Evolutionary conservation across 2,329 filamentous ascomycete genomes (phyloP).

Genomic region (Bipolaris cookei): DNA sequence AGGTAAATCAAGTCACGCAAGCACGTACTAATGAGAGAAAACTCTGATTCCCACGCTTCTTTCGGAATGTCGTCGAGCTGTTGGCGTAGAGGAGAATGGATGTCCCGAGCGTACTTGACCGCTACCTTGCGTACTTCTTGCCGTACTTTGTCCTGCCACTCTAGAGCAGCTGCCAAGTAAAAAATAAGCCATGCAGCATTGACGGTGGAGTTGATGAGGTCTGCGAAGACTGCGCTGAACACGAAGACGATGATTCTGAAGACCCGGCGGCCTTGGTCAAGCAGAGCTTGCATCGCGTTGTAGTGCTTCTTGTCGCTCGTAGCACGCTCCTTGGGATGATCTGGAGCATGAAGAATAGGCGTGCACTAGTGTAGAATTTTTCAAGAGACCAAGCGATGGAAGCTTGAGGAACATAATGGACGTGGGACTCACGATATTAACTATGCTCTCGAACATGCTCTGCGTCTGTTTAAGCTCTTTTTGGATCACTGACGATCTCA

Average conservation of each 20-base stretch:
- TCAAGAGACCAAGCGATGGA: constrained; percentile 54
- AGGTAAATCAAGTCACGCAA: constrained; percentile 63
- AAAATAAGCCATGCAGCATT: constrained; percentile 57
- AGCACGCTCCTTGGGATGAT: constrained; percentile 56
- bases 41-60: constrained; percentile 63
- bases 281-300: constrained; percentile 61
- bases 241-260: constrained; percentile 57
- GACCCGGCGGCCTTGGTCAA: constrained; percentile 59
- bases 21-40: constrained; percentile 60
- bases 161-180: constrained; percentile 44
- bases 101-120: constrained; percentile 51
- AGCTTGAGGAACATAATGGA: constrained; percentile 62
- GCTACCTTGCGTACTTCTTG: constrained; percentile 58
- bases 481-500: constrained; percentile 60
- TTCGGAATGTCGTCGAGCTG: constrained; percentile 55
- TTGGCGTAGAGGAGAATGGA: constrained; percentile 42
- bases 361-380: constrained; percentile 54
- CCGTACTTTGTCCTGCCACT: constrained; percentile 55
- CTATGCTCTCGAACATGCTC: constrained; percentile 56
- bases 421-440: constrained; percentile 52
- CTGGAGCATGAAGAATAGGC: constrained; percentile 58
- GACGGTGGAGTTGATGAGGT: constrained; percentile 63
- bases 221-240: constrained; percentile 62
- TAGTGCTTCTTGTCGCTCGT: constrained; percentile 52
- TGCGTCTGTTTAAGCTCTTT: constrained; percentile 54